Conservation (phyloP, 805 yeast genomes). For the Ogataea paradorogensis region DNA sequence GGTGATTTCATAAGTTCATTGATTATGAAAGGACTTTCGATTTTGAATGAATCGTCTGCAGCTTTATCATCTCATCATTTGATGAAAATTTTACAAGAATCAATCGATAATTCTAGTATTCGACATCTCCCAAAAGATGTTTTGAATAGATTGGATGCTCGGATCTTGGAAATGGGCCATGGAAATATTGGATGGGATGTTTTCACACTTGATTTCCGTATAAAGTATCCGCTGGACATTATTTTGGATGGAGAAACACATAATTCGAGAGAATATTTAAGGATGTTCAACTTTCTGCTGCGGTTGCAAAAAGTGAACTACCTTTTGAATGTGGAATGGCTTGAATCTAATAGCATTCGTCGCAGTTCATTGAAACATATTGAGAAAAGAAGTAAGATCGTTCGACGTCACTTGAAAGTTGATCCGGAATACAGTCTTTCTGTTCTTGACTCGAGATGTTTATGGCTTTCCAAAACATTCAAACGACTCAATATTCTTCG, state of each 20-base stretch:
- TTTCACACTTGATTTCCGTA: constrained; percentile 77
- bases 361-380: constrained; percentile 25
- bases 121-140: constrained; percentile 39
- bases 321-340: constrained; percentile 51
- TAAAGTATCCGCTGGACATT: constrained; percentile 48
- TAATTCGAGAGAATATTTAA: constrained; percentile 58
- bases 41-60: constrained; percentile 61
- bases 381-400: constrained; percentile 14
- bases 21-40: constrained; percentile 48
- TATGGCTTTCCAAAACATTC: constrained; percentile 24
- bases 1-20: constrained; percentile 81
- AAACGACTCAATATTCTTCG: constrained; percentile 38
- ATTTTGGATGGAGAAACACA: constrained; percentile 48
- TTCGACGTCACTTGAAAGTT: constrained; percentile 9
- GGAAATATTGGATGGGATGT: constrained; percentile 87
- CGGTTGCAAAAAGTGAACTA: constrained; percentile 61
- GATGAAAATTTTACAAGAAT: constrained; percentile 59
- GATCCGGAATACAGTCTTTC: constrained; percentile 11
- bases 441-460: constrained; percentile 16
- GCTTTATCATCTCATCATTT: constrained; percentile 63
- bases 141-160: constrained; percentile 68
- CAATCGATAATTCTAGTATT: constrained; percentile 55
- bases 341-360: constrained; percentile 32
- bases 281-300: constrained; percentile 85
- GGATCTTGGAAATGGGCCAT: constrained; percentile 70